Evolutionary conservation across 2,329 filamentous ascomycete species (phyloP).

Genomic region (Beauveria sp.): DNA sequence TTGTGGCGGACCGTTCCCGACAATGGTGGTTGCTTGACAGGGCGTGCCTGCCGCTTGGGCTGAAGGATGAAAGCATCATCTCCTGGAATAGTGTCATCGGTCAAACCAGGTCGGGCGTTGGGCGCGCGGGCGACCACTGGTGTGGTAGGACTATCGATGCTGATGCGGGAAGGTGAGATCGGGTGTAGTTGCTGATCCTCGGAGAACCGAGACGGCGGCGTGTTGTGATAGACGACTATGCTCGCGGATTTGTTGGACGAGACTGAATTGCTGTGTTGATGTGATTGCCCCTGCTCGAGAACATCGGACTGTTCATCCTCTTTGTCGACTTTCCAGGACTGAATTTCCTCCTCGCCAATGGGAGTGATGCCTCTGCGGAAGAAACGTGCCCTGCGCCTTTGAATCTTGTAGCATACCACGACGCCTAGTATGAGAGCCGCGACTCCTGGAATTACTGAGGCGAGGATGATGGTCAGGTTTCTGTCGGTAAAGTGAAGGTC

Average conservation of each 20-base stretch:
- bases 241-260: constrained; percentile 40
- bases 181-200: constrained; percentile 22
- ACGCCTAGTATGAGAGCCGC: constrained; percentile 26
- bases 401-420: constrained; percentile 31
- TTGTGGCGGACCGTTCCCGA: constrained; percentile 22
- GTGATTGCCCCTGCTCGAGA: constrained; percentile 13
- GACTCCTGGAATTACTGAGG: constrained; percentile 40
- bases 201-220: constrained; percentile 16
- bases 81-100: constrained; percentile 53
- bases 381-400: constrained; percentile 33
- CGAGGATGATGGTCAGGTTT: constrained; percentile 40
- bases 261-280: constrained; percentile 17
- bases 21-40: constrained; percentile 40
- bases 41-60: constrained; percentile 43
- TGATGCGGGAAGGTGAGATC: constrained; percentile 30
- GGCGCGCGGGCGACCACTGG: constrained; percentile 52
- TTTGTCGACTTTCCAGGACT: constrained; percentile 48
- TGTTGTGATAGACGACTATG: constrained; percentile 45
- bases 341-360: constrained; percentile 58
- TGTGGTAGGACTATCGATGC: constrained; percentile 38
- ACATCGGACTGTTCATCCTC: constrained; percentile 25
- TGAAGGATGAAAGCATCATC: constrained; percentile 50
- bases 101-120: constrained; percentile 54
- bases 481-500: neutral
- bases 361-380: constrained; percentile 50